A percentile compares a stretch with the other conserved stretches of the same genome.
Conservation (phyloP, 2,329 filamentous ascomycete species). For the Volutella citrinella region DNA sequence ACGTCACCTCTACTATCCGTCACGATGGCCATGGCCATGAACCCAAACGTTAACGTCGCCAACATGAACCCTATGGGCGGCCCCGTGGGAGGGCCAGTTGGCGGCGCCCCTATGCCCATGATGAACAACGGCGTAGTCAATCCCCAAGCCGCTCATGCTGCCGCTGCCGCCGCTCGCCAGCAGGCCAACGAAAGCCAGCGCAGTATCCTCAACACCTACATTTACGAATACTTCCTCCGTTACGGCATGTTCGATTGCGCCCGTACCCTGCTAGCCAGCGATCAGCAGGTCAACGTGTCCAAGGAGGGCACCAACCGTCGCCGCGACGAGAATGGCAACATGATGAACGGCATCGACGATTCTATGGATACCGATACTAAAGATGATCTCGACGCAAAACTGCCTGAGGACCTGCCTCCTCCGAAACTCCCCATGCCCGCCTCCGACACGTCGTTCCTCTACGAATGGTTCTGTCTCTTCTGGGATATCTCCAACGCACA, state of each 20-base stretch:
- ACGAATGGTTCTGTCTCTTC: constrained; percentile 96
- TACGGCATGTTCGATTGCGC: constrained; percentile 83
- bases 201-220: constrained; percentile 75
- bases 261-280: constrained; percentile 65
- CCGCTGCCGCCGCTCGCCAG: constrained; percentile 34
- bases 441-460: constrained; percentile 78
- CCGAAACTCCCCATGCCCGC: constrained; percentile 64
- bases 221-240: constrained; percentile 88
- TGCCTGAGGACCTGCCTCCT: constrained; percentile 75
- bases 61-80: constrained; percentile 68
- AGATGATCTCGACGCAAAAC: constrained; percentile 70
- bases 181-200: constrained; percentile 47
- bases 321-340: constrained; percentile 64
- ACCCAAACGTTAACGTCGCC: constrained; percentile 62
- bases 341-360: constrained; percentile 68
- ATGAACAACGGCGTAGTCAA: constrained; percentile 57
- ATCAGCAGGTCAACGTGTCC: constrained; percentile 63
- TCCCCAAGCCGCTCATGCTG: constrained; percentile 31
- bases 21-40: constrained; percentile 43
- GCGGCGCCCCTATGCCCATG: constrained; percentile 59
- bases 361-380: constrained; percentile 81
- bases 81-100: constrained; percentile 64
- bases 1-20: constrained; percentile 15
- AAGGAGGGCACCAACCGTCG: constrained; percentile 69
- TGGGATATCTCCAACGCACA: constrained; percentile 93